phyloP scores from a whole-genome alignment of 208 protist species.

The Acanthamoeba rhysodes region DNA sequence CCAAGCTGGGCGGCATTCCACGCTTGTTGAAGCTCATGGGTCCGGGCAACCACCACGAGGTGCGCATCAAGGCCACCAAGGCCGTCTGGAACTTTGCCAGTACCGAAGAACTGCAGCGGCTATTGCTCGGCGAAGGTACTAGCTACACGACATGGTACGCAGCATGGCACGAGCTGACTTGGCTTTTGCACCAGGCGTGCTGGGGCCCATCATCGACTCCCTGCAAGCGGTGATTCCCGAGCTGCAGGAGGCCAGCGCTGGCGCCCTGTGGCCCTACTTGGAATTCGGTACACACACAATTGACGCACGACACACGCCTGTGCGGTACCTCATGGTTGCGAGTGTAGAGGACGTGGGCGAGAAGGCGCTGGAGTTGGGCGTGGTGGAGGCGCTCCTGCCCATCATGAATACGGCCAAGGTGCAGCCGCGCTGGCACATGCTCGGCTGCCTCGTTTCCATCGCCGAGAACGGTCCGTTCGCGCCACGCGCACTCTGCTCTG shows the following conservation, averaged over 20 bases:
- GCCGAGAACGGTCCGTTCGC: slow-evolving; percentile 59
- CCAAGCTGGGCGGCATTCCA: slow-evolving; percentile 57
- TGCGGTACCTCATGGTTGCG: background rate
- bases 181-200: background rate
- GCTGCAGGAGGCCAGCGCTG: slow-evolving; percentile 57
- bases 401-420: slow-evolving; percentile 20
- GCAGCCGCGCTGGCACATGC: slow-evolving; percentile 59
- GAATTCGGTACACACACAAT: slow-evolving; percentile 31
- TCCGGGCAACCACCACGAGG: slow-evolving; percentile 32
- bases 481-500: background rate
- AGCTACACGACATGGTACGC: background rate
- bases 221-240: slow-evolving; percentile 65
- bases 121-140: slow-evolving; percentile 67
- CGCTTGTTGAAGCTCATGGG: slow-evolving; percentile 61
- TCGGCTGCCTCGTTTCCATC: slow-evolving; percentile 70
- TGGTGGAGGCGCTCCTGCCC: slow-evolving; percentile 59
- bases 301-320: background rate
- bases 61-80: slow-evolving; percentile 40
- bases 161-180: background rate
- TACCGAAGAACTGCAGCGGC: slow-evolving; percentile 30
- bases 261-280: slow-evolving; percentile 64
- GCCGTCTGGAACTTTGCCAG: slow-evolving; percentile 67
- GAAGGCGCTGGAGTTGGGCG: slow-evolving; percentile 74
- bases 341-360: slow-evolving; percentile 58
- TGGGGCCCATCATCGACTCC: slow-evolving; percentile 56